Conservation (phyloP, 2,329 filamentous ascomycete species). For the Cordyceps pruinosa region DNA sequence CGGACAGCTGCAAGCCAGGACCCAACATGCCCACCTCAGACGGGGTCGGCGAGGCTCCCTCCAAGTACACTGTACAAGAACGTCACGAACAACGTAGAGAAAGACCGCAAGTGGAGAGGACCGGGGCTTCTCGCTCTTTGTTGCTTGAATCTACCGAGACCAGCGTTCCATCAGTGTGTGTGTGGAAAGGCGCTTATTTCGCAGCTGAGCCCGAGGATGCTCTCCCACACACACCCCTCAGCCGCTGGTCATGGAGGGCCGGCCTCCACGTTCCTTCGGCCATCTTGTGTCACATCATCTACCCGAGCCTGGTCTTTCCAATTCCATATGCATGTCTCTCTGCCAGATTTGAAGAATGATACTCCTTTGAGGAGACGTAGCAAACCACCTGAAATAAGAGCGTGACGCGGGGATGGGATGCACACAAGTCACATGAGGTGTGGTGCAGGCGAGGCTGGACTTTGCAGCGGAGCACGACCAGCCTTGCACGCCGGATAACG, state of each 20-base stretch:
- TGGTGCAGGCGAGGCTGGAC: constrained; percentile 1
- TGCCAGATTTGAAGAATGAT: not conserved
- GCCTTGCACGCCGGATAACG: not conserved
- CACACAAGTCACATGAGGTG: not conserved
- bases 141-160: not conserved
- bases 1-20: not conserved
- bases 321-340: not conserved
- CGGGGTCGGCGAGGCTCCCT: not conserved
- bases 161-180: not conserved
- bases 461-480: not conserved
- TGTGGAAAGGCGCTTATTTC: not conserved
- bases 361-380: not conserved
- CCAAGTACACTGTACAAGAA: not conserved
- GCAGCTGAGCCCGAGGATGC: not conserved
- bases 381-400: not conserved
- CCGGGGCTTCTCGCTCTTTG: not conserved
- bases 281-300: constrained; percentile 7
- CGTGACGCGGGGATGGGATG: not conserved
- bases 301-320: not conserved
- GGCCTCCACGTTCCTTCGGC: not conserved
- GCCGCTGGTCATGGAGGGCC: not conserved
- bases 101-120: not conserved
- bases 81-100: not conserved
- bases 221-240: not conserved
- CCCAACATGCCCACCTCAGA: not conserved